A percentile compares a stretch with the other conserved stretches of the same genome.
Evolutionary conservation across 116 monocot species (phyloP).

Genomic region (Dioscorea cayenensis): DNA sequence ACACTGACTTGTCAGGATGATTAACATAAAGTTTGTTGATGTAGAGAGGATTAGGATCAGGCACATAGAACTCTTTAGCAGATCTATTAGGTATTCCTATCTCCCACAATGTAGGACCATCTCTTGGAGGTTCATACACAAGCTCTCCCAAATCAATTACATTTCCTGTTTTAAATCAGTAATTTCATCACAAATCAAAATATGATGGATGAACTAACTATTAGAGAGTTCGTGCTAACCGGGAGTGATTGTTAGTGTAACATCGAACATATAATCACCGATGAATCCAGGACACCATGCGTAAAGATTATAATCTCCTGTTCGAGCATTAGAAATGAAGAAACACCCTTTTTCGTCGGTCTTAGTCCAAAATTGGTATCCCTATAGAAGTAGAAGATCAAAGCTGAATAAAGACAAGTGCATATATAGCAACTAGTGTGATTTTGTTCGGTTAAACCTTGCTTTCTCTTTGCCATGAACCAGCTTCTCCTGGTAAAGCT

Average conservation of each 20-base stretch:
- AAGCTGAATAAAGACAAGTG: background rate
- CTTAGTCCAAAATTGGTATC: slow-evolving; percentile 78
- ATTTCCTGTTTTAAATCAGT: slow-evolving; percentile 17
- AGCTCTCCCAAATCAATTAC: slow-evolving; percentile 48
- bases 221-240: slow-evolving; percentile 9
- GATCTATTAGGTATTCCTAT: slow-evolving; percentile 64
- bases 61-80: slow-evolving; percentile 53
- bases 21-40: slow-evolving; percentile 15
- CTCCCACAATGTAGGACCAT: slow-evolving; percentile 70
- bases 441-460: slow-evolving; percentile 26
- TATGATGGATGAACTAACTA: background rate
- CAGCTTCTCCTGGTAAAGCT: slow-evolving; percentile 79
- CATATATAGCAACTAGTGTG: background rate
- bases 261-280: slow-evolving; percentile 56
- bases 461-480: slow-evolving; percentile 98
- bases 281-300: slow-evolving; percentile 69
- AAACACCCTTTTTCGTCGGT: slow-evolving; percentile 44
- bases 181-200: background rate
- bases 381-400: slow-evolving; percentile 22
- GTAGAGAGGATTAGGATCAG: slow-evolving; percentile 15
- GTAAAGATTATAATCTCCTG: slow-evolving; percentile 67
- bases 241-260: slow-evolving; percentile 33
- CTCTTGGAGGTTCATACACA: slow-evolving; percentile 63
- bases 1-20: slow-evolving; percentile 45
- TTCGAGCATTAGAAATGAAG: slow-evolving; percentile 32